Percentiles rank a stretch among this genome's conserved stretches.
Evolutionary conservation across 2,329 filamentous ascomycete genomes (phyloP).

Genomic region (Microascus cirrosus): DNA sequence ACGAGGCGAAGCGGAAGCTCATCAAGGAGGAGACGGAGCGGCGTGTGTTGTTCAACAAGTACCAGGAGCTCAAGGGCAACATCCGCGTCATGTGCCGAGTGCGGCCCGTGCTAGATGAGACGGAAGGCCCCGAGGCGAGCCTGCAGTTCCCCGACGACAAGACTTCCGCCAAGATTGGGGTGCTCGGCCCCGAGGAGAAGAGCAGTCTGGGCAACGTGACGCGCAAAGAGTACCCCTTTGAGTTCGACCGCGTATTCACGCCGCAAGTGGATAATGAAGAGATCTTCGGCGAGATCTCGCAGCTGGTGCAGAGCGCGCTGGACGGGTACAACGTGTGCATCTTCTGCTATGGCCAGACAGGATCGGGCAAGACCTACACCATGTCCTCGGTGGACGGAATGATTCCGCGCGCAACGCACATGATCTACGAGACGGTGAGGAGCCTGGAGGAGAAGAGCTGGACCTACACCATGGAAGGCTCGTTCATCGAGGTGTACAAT

Average conservation of each 20-base stretch:
- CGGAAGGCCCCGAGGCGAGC: slow-evolving; percentile 55
- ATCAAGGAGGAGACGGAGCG: slow-evolving; percentile 85
- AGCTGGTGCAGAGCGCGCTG: slow-evolving; percentile 89
- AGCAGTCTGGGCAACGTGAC: slow-evolving; percentile 67
- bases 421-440: slow-evolving; percentile 85
- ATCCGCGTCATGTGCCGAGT: slow-evolving; percentile 98
- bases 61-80: slow-evolving; percentile 95
- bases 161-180: slow-evolving; percentile 76
- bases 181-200: slow-evolving; percentile 74
- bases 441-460: slow-evolving; percentile 83
- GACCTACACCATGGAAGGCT: slow-evolving; percentile 88
- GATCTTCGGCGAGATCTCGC: slow-evolving; percentile 92
- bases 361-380: slow-evolving; percentile 91
- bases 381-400: slow-evolving; percentile 90
- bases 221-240: slow-evolving; percentile 73
- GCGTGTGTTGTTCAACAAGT: slow-evolving; percentile 90
- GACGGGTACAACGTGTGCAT: slow-evolving; percentile 99
- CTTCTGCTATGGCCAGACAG: slow-evolving; percentile 96
- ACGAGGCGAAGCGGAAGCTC: slow-evolving; percentile 67
- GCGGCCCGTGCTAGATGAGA: slow-evolving; percentile 50
- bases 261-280: slow-evolving; percentile 68
- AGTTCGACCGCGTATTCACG: slow-evolving; percentile 87
- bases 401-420: slow-evolving; percentile 85
- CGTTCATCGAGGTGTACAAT: slow-evolving; percentile 96
- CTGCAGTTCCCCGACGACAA: slow-evolving; percentile 74